These are phyloP conservation scores for Lepidium didymum DNA, from an alignment of 345 rosid genomes.

Conservation along the genomic window DNA sequence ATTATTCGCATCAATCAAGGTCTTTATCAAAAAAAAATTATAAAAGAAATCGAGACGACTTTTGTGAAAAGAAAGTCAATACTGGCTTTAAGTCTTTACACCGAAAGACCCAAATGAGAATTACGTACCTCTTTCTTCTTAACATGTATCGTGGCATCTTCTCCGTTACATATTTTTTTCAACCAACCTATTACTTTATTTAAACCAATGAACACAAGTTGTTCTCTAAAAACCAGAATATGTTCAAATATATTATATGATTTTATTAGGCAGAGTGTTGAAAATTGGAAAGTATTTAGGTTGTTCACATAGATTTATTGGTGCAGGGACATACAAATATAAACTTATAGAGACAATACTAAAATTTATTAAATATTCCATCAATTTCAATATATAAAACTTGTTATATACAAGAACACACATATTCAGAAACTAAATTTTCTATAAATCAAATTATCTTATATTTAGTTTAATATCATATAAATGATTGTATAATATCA, in stretches of 20 bases:
- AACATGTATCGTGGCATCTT: neutral
- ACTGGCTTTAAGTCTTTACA: neutral
- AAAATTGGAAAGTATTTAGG: neutral
- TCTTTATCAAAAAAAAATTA: too few relatives aligned
- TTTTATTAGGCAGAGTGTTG: neutral
- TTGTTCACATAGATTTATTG: neutral
- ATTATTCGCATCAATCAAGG: too few relatives aligned
- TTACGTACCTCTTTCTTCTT: neutral
- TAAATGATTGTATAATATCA: too few relatives aligned
- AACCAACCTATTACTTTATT: neutral
- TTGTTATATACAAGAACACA: too few relatives aligned
- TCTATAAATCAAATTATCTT: too few relatives aligned
- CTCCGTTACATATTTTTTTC: neutral
- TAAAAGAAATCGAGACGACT: neutral
- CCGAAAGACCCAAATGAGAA: neutral
- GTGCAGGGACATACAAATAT: too few relatives aligned
- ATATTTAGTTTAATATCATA: too few relatives aligned
- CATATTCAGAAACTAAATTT: too few relatives aligned
- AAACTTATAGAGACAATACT: too few relatives aligned
- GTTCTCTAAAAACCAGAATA: neutral
- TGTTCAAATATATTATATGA: too few relatives aligned
- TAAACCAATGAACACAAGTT: neutral
- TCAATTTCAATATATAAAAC: too few relatives aligned
- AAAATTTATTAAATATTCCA: too few relatives aligned
- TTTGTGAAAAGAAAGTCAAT: constrained; percentile 1